phyloP scores from a whole-genome alignment of 371 early-diverging fungal species.

The Capillidium heterosporum region DNA sequence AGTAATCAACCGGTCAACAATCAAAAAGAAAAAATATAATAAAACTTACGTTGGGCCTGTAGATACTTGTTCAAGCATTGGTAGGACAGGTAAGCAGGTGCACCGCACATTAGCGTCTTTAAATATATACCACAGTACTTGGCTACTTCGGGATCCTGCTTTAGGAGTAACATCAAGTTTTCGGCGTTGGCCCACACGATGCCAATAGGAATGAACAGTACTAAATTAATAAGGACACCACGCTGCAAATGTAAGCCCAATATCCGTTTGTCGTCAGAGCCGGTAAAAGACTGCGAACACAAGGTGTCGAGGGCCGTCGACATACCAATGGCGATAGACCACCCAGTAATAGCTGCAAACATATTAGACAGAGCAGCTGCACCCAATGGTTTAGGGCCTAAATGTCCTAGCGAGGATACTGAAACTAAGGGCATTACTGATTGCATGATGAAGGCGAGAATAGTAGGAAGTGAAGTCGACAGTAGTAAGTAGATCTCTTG shows the following conservation, averaged over 20 bases:
- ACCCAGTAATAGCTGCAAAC: conserved; percentile 65
- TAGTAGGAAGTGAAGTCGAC: neutral
- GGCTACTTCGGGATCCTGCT: conserved; percentile 30
- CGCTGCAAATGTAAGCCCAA: conserved; percentile 71
- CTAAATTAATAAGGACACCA: conserved; percentile 41
- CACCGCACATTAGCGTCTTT: conserved; percentile 41
- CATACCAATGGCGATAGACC: conserved; percentile 55
- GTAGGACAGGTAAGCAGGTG: conserved; percentile 55
- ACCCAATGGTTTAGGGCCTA: conserved; percentile 5
- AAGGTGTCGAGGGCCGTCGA: conserved; percentile 76
- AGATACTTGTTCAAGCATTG: conserved; percentile 63
- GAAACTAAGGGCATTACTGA: neutral
- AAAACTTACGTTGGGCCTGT: conserved; percentile 39
- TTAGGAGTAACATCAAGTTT: conserved; percentile 24
- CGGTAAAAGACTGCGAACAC: conserved; percentile 73
- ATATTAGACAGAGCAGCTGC: conserved; percentile 9
- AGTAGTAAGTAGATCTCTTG: neutral
- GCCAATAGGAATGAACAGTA: conserved; percentile 46
- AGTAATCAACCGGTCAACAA: conserved; percentile 2
- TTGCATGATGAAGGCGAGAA: neutral
- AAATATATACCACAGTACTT: conserved; percentile 36
- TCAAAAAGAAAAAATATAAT: conserved; percentile 8
- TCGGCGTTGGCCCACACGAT: conserved; percentile 53
- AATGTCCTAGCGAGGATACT: neutral
- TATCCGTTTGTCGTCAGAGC: conserved; percentile 37